A percentile compares a stretch with the other conserved stretches of the same genome.
These are phyloP conservation scores for Hypoxylon sp. DNA, from an alignment of 2,329 filamentous ascomycete genomes.

Conservation along the genomic window DNA sequence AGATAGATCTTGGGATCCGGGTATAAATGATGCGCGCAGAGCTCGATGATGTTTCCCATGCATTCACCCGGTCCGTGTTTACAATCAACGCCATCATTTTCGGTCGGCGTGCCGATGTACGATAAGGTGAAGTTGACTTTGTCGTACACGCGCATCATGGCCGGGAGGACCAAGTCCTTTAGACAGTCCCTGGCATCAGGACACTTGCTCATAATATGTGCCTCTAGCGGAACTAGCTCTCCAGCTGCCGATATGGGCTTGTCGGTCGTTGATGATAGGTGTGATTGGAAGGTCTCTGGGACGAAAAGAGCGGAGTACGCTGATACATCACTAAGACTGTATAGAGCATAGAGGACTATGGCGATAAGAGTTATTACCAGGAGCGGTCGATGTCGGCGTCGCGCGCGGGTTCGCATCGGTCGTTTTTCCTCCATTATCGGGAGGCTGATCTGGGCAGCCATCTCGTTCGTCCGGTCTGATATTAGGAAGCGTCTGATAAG, in stretches of 20 bases:
- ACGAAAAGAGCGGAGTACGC: constrained; percentile 39
- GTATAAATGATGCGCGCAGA: constrained; percentile 88
- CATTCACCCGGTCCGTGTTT: constrained; percentile 91
- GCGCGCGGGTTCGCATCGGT: constrained; percentile 44
- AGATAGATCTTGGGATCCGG: constrained; percentile 89
- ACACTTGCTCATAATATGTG: constrained; percentile 98
- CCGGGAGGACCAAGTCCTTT: constrained; percentile 82
- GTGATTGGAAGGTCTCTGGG: constrained; percentile 14
- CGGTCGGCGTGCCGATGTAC: constrained; percentile 85
- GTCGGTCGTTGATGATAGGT: constrained; percentile 23
- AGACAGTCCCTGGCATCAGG: constrained; percentile 92
- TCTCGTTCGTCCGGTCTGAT: constrained; percentile 31
- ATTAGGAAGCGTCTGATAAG: constrained; percentile 14
- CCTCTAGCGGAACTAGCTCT: constrained; percentile 81
- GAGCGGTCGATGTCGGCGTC: constrained; percentile 49
- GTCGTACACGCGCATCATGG: constrained; percentile 84
- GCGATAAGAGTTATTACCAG: constrained; percentile 44
- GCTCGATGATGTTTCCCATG: constrained; percentile 93
- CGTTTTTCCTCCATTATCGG: constrained; percentile 53
- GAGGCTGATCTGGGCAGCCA: constrained; percentile 52
- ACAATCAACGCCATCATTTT: constrained; percentile 87
- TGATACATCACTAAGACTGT: constrained; percentile 40
- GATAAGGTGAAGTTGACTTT: constrained; percentile 94
- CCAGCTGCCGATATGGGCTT: constrained; percentile 35
- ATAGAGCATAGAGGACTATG: constrained; percentile 47